Evolutionary conservation across 176 grass and related monocot genomes (phyloP).

Genomic region (Triticum turgidum): DNA sequence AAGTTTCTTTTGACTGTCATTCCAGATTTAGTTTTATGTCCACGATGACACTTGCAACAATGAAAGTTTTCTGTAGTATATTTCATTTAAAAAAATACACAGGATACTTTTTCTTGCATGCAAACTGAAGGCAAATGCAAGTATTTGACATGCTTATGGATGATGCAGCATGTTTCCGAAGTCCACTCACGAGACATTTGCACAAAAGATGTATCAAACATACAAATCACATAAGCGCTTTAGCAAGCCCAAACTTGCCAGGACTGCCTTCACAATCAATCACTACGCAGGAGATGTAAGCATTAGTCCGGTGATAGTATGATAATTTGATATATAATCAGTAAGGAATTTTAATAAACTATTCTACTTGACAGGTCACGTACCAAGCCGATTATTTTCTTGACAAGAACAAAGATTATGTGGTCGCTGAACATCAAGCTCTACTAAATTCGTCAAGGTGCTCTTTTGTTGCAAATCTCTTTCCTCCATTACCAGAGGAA

Average conservation of each 20-base stretch:
- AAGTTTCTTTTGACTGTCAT: constrained; percentile 7
- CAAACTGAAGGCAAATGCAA: constrained; percentile 13
- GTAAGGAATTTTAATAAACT: constrained; percentile 1
- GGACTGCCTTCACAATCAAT: constrained; percentile 87
- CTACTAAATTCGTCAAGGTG: constrained; percentile 83
- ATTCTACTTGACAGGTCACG: constrained; percentile 59
- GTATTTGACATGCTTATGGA: constrained; percentile 18
- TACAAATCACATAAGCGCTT: constrained; percentile 93
- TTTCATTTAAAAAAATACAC: constrained; percentile 2
- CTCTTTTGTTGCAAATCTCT: constrained; percentile 82
- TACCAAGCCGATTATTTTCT: constrained; percentile 95
- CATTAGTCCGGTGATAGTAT: constrained; percentile 25
- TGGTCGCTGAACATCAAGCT: constrained; percentile 96
- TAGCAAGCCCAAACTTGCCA: constrained; percentile 89
- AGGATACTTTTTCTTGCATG: constrained; percentile 23
- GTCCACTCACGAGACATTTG: constrained; percentile 96
- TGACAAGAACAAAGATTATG: constrained; percentile 99
- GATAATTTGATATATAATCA: not conserved
- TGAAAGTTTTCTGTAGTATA: constrained; percentile 7
- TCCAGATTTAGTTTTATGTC: constrained; percentile 7
- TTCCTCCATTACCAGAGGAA: constrained; percentile 86
- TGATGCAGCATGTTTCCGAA: constrained; percentile 94
- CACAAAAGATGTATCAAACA: constrained; percentile 96
- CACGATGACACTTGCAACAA: not conserved
- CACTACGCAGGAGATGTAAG: constrained; percentile 99